Base-by-base conservation (phyloP, 169 alveolate species). In the Plasmodium inui region DNA sequence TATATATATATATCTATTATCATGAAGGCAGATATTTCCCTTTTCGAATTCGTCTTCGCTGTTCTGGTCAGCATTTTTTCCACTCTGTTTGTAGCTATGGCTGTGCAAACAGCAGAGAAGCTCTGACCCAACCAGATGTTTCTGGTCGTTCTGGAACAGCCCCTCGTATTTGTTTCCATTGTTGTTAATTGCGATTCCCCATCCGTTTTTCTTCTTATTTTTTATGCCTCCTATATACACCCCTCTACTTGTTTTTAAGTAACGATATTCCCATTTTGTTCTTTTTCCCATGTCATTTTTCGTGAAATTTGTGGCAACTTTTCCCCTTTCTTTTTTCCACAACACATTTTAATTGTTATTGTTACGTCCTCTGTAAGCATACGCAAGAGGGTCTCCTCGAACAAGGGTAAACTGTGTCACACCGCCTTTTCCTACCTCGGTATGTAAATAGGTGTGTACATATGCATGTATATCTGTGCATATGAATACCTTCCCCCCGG, bases 91-190 rank as follows among this genome's bases (percentile, higher is more conserved):
- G 90, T 95, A 80, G 37, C 89, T 67, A 92, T 95, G 94, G 71
- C 83, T 70, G 26, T 80, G 71, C 41, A 89, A 89, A 53, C 94
- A 89, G 50, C 94, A 89, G 53, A 89, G 46, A 26, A 89, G 82
- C 70, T 95, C 96, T 80, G 88, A 91, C 14, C 97, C 97, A 86
- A 92, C 88, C 74, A 95, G 92, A 80, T 95, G 67, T 55, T 94
- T 95, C 39, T 83, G 86, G 37, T 95, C 94, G 83, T 95, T 86
- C 76, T 86, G 76, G 94, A 95, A 95, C 50, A 85, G 46, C 2
- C 97, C 97, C 70, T 95, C 97, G 83, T 93, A 95, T 70, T 92
- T 95, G 82, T 95, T 95, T n/a, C 97, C 97, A 46, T 89, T 89
- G 50, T 89, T 89, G 88, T 95, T 95, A 26, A 95, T 80, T 32